Evolutionary conservation across 805 yeast genomes (phyloP).

Genomic region (Wickerhamiella galacta): DNA sequence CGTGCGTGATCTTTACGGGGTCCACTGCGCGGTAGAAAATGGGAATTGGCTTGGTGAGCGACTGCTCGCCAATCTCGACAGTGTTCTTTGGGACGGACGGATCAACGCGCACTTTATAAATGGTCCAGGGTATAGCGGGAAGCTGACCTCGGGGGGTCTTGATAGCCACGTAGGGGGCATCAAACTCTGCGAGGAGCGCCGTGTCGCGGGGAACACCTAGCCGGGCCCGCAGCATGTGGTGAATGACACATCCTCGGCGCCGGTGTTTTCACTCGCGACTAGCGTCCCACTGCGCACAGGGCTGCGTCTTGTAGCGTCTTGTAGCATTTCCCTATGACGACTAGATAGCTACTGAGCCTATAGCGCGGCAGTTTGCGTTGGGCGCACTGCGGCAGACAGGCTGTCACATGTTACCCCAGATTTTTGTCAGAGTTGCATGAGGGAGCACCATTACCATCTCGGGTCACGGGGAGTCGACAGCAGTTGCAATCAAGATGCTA

Average conservation of each 20-base stretch:
- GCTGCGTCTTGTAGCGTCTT: background rate
- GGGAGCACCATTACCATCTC: too few relatives aligned
- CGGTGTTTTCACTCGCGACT: background rate
- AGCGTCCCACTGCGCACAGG: background rate
- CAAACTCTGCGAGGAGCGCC: background rate
- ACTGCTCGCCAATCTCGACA: background rate
- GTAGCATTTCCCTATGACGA: background rate
- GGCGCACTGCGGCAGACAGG: too few relatives aligned
- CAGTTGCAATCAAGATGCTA: too few relatives aligned
- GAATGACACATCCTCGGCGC: background rate
- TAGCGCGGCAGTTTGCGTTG: too few relatives aligned
- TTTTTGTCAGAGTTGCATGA: too few relatives aligned
- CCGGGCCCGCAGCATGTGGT: conserved; percentile 2
- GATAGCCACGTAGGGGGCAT: conserved; percentile 1
- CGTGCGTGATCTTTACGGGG: conserved; percentile 21
- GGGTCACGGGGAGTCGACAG: too few relatives aligned
- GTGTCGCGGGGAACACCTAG: conserved; percentile 1
- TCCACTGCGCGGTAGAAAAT: conserved; percentile 1
- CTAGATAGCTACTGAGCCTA: background rate
- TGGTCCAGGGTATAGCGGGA: conserved; percentile 6
- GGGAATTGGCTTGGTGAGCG: background rate
- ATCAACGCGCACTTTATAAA: conserved; percentile 2
- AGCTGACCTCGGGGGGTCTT: conserved; percentile 1
- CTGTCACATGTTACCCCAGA: too few relatives aligned
- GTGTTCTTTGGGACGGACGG: background rate